These are phyloP conservation scores for Leishmania mexicana DNA, from an alignment of 208 protist genomes.

Conservation along the genomic window DNA sequence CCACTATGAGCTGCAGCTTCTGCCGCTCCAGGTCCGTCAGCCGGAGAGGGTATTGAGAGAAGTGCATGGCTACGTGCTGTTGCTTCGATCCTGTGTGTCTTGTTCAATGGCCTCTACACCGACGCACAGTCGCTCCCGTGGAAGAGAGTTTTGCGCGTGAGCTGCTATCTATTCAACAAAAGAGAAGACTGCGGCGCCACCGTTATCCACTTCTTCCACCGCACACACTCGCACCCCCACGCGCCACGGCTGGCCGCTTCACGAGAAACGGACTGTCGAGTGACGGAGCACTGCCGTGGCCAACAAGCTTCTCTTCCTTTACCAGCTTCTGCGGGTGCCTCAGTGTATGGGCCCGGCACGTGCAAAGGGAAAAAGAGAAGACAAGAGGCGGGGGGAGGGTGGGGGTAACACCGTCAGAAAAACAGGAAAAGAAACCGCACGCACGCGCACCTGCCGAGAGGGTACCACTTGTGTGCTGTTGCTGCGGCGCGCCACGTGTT, in stretches of 20 bases:
- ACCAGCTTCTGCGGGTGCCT: not conserved
- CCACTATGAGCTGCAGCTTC: slow-evolving; percentile 85
- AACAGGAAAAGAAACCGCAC: not conserved
- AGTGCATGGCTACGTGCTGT: slow-evolving; percentile 9
- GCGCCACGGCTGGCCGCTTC: not conserved
- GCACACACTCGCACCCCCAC: not conserved
- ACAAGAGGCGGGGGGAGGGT: not conserved
- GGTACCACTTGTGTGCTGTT: not conserved
- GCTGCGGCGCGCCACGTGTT: not conserved
- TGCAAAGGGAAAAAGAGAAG: slow-evolving; percentile 1
- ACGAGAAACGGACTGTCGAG: not conserved
- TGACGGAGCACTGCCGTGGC: not conserved
- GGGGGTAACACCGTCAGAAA: not conserved
- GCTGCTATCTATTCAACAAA: not conserved
- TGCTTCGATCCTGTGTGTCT: not conserved
- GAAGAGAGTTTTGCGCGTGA: not conserved
- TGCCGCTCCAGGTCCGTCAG: slow-evolving; percentile 78
- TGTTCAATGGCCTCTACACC: not conserved
- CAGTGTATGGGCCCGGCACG: not conserved
- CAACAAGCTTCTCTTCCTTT: not conserved
- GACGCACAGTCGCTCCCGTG: not conserved
- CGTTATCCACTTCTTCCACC: not conserved
- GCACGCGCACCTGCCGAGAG: not conserved
- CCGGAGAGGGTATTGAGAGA: slow-evolving; percentile 48
- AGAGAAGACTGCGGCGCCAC: not conserved